Conservation (phyloP, 371 early-diverging fungal species). For the Apophysomyces trapeziformis region DNA sequence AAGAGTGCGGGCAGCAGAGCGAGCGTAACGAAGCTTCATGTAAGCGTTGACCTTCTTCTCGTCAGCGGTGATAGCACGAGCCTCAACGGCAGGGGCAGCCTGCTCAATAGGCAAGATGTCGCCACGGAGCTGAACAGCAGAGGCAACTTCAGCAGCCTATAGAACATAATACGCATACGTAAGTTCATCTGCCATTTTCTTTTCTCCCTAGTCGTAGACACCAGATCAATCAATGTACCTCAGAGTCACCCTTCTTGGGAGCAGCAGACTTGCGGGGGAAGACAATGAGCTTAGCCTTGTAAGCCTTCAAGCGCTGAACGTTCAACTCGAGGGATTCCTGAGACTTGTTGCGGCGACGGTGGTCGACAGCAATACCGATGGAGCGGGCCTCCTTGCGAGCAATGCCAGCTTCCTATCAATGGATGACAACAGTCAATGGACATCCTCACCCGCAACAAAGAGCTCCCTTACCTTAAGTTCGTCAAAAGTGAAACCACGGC, state of each 20-base stretch:
- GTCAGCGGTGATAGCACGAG: conserved; percentile 84
- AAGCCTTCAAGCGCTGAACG: conserved; percentile 97
- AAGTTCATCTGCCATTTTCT: too few relatives aligned
- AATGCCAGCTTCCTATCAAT: conserved; percentile 87
- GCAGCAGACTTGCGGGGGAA: conserved; percentile 93
- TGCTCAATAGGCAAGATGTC: conserved; percentile 79
- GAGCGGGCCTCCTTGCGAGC: conserved; percentile 93
- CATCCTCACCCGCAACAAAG: background rate
- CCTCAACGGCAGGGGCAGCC: conserved; percentile 68
- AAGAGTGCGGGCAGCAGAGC: conserved; percentile 78
- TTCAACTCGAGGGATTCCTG: conserved; percentile 96
- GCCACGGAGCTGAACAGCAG: conserved; percentile 78
- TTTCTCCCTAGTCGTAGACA: conserved; percentile 24
- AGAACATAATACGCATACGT: conserved; percentile 59
- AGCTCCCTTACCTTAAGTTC: conserved; percentile 87
- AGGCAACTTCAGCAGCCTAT: conserved; percentile 68
- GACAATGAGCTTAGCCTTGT: conserved; percentile 92
- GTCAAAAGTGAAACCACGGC: conserved; percentile 99
- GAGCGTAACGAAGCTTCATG: conserved; percentile 90
- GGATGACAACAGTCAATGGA: background rate
- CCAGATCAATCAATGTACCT: conserved; percentile 32
- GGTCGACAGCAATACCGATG: conserved; percentile 98
- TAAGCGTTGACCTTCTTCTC: conserved; percentile 85
- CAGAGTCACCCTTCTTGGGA: conserved; percentile 81
- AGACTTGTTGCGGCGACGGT: conserved; percentile 97